Evolutionary conservation across 257 asterid genomes (phyloP), one percentile per base, ranked within the genome.

Genomic region (Jaltomata sinuosa): DNA sequence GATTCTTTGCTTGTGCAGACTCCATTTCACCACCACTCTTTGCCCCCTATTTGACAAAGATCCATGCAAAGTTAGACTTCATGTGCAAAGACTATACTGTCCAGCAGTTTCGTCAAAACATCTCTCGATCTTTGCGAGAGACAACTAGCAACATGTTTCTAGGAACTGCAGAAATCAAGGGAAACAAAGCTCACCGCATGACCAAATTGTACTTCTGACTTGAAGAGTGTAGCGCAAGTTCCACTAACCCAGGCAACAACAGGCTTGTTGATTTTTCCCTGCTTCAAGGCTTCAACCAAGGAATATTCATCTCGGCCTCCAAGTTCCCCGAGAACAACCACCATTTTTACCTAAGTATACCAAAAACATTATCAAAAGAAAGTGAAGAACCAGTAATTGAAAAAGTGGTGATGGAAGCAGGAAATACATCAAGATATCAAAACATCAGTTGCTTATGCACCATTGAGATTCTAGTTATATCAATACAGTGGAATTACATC

Each of bases 191-290:
- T 93, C 89, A 97, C 98, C 92, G 99, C 99, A 86, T 97, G 99
- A 86, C 99, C 99, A 87, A 97, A 97, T 87, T 97, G 99, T 49
- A 97, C 99, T 95, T 97, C 99, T n/a, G 99, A 97, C 87, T 95
- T 97, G 92, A 97, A 97, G 87, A 97, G 98, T 49, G 78, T 95
- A 40, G 99, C 99, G 76, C 99, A 96, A 79, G 99, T 96, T 86
- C 99, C 99, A 88, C 99, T 96, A 86, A 96, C 99, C 99, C 99
- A 96, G 81, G 99, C 99, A 85, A 92, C 98, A 62, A 96, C 98
- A 50, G 99, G 98, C 87, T 94, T 96, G 89, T 84, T 93, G 84
- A 96, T 96, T 85, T 93, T 96, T 68, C 99, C 98, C 87, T 94
- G 97, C 90, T 93, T 93, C 74, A 97, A 96, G 85, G 99, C 99